Conservation (phyloP, 2,329 filamentous ascomycete species). For the Alternaria metachromatica region DNA sequence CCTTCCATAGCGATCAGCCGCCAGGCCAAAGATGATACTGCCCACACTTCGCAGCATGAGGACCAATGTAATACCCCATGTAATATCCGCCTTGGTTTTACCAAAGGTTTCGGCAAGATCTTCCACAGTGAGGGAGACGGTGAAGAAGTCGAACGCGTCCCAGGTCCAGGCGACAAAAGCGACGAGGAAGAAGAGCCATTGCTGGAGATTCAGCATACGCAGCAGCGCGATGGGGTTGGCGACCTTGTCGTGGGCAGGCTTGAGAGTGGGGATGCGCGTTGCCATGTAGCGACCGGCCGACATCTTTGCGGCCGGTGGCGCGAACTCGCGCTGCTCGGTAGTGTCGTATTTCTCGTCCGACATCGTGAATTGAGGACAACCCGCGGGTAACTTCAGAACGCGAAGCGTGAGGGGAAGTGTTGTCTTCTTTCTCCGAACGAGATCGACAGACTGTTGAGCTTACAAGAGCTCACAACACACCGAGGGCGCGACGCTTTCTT, state of each 20-base stretch:
- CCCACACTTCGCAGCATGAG: constrained; percentile 68
- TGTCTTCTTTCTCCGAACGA: neutral
- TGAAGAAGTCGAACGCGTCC: constrained; percentile 67
- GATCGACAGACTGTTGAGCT: neutral
- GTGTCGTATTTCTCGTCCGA: constrained; percentile 25
- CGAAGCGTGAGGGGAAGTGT: neutral
- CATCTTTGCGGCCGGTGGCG: constrained; percentile 17
- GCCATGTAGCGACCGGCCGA: constrained; percentile 56
- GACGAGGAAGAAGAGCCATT: constrained; percentile 65
- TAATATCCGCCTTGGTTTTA: constrained; percentile 64
- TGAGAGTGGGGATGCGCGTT: constrained; percentile 61
- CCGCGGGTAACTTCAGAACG: too few species aligned
- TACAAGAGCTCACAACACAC: neutral
- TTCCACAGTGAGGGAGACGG: constrained; percentile 63
- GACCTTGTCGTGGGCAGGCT: constrained; percentile 62
- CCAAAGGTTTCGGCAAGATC: constrained; percentile 61
- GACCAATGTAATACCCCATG: constrained; percentile 59
- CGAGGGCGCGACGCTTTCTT: neutral
- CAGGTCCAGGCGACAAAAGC: constrained; percentile 57
- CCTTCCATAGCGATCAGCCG: constrained; percentile 61
- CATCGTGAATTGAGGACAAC: constrained; percentile 16
- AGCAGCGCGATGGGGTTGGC: constrained; percentile 62
- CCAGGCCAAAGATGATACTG: constrained; percentile 63
- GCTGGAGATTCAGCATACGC: constrained; percentile 58
- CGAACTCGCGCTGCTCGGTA: constrained; percentile 24